Base-by-base conservation (phyloP, 352 stramenopile genomes). In the Globisporangium abappressorium region DNA sequence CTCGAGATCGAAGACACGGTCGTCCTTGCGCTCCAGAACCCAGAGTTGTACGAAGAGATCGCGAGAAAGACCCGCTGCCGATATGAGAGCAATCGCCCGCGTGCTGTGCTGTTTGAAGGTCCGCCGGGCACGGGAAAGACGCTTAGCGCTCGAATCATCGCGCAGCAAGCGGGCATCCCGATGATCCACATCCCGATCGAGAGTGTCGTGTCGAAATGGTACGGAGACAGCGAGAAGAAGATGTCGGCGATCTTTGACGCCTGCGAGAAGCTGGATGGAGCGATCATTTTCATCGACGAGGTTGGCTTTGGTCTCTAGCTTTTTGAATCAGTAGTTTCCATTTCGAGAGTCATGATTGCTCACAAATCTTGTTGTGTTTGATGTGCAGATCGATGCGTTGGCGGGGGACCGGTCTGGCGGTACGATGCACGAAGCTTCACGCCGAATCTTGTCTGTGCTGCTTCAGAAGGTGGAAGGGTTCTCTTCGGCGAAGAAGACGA, bases 281-380 rank as follows among this genome's bases (percentile, higher is more conserved):
- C 89, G 20, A 97, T 98, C 71, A 96, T 98, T 70, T 98, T 98
- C 63, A 97, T 98, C 71, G 94, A 98, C 66, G 94, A 98, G 76
- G 86, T 95, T 49, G 8, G 59, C 63, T 56, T 34, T 18, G 14
- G 8, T 41, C 38, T 33, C 41, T 2, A 22, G 30, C 1, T 34
- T 47, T 33, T 26, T 33, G 43, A 11, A 3, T 49, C 15, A 22
- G 18, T 5, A 11, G 18, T 53, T 30, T 59, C 24, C 38, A 36
- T 46, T n/a, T 46, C 54, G n/a, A 34, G 34, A 6, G 18, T 20
- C 7, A 18, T 43, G 33, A 18, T 51, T 51, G 61, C 51, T 34
- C 18, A 49, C 33, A 55, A 28, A 20, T 57, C 18, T 8, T 61
- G 14, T 14, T 47, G 30, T 55, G 18, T 46, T 15, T 62, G 33